Evolutionary conservation across 2,329 filamentous ascomycete genomes (phyloP).

Genomic region (Phialophora expanda): DNA sequence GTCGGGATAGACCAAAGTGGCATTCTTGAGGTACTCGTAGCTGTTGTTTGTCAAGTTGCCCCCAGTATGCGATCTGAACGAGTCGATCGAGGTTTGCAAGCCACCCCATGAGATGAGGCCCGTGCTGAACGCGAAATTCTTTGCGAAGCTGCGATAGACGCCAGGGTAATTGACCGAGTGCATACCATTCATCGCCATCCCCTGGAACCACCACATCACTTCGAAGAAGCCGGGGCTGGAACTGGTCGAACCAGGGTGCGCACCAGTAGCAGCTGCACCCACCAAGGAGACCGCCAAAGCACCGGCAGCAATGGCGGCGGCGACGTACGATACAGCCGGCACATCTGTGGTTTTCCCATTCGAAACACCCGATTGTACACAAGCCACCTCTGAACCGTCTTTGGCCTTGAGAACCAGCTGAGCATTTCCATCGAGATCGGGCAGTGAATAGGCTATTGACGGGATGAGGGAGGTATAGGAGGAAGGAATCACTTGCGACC

Average conservation of each 20-base stretch:
- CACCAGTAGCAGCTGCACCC: conserved; percentile 68
- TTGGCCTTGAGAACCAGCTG: conserved; percentile 73
- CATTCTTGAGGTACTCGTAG: conserved; percentile 73
- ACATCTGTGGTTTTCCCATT: conserved; percentile 85
- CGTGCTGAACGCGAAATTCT: conserved; percentile 92
- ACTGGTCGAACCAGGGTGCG: conserved; percentile 65
- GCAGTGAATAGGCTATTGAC: conserved; percentile 84
- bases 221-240: conserved; percentile 84
- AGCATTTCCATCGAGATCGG: conserved; percentile 85
- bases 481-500: conserved; percentile 72
- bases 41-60: conserved; percentile 85
- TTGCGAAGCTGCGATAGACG: conserved; percentile 85
- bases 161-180: conserved; percentile 84
- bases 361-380: conserved; percentile 77
- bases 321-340: conserved; percentile 79
- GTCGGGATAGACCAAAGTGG: conserved; percentile 73
- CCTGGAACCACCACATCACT: conserved; percentile 87
- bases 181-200: conserved; percentile 95
- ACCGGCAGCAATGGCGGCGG: conserved; percentile 82
- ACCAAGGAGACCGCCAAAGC: conserved; percentile 76
- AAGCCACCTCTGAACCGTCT: conserved; percentile 72
- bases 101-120: conserved; percentile 81
- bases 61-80: conserved; percentile 78
- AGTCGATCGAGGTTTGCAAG: conserved; percentile 82
- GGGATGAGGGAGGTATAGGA: conserved; percentile 78